Evolutionary conservation across 2,329 filamentous ascomycete species (phyloP).

Genomic region (Fusarium citri): DNA sequence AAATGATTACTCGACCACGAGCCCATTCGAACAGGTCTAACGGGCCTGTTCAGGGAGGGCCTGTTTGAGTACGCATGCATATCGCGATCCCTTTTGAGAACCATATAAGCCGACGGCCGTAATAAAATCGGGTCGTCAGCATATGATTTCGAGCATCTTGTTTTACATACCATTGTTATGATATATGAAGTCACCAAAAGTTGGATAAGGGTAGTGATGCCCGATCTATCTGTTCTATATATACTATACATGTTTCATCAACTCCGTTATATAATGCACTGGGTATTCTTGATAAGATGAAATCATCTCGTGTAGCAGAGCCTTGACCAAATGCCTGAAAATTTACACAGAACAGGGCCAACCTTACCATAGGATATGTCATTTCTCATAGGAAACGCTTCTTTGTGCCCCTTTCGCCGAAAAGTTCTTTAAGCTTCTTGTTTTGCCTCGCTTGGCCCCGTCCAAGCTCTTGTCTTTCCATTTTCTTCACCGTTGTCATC

Average conservation of each 20-base stretch:
- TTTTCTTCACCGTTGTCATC: background rate
- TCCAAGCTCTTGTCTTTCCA: constrained; percentile 3
- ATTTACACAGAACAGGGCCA: background rate
- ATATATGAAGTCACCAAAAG: constrained; percentile 16
- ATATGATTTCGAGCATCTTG: constrained; percentile 1
- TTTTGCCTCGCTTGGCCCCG: background rate
- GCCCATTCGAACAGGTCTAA: constrained; percentile 37
- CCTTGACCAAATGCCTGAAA: background rate
- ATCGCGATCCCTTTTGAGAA: background rate
- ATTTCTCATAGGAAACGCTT: background rate
- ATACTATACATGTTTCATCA: constrained; percentile 1
- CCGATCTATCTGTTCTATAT: background rate
- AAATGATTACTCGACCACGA: constrained; percentile 28
- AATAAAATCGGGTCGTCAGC: background rate
- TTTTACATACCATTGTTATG: constrained; percentile 18
- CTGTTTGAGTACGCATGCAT: background rate
- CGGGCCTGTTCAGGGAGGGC: constrained; percentile 17
- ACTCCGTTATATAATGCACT: constrained; percentile 4
- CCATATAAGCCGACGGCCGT: background rate
- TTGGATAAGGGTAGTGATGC: constrained; percentile 12
- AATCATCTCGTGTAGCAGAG: background rate
- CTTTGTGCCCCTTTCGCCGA: background rate
- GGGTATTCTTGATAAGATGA: constrained; percentile 22
- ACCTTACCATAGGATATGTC: background rate
- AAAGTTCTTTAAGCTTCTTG: background rate